A percentile compares a stretch with the other conserved stretches of the same genome.
Conservation (phyloP, 2,329 filamentous ascomycete genomes). For the Fusarium sp. region DNA sequence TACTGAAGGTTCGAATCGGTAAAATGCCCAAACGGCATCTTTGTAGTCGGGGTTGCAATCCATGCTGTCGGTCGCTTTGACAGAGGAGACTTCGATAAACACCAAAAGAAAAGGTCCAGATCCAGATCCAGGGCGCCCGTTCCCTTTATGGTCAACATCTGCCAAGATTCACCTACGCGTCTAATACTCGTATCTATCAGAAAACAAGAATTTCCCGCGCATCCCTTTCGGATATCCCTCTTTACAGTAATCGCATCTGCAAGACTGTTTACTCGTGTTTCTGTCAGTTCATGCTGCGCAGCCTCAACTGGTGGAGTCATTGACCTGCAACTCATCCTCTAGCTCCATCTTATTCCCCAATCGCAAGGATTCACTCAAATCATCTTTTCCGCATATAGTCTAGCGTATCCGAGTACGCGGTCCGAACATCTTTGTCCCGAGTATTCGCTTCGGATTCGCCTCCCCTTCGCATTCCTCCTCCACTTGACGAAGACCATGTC, state of each 20-base stretch:
- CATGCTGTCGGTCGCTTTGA: conserved; percentile 10
- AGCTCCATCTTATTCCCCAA: conserved; percentile 2
- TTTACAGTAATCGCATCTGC: neutral
- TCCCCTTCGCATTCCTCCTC: conserved; percentile 7
- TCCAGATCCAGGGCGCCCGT: too few relatives aligned
- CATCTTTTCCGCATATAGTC: neutral
- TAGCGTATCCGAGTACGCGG: conserved; percentile 42
- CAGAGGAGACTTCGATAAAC: neutral
- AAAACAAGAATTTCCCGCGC: conserved; percentile 9
- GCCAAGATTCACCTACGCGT: conserved; percentile 1
- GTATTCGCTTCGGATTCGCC: conserved; percentile 37
- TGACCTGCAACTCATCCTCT: neutral
- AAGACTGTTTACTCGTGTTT: neutral
- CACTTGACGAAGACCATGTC: conserved; percentile 1
- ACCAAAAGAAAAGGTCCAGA: neutral
- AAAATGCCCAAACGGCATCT: conserved; percentile 40
- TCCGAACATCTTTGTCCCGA: conserved; percentile 27
- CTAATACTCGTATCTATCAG: conserved; percentile 11
- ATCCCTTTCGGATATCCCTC: neutral
- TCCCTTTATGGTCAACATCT: neutral
- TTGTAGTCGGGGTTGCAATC: conserved; percentile 39
- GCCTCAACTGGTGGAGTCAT: neutral
- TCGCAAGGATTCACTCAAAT: conserved; percentile 14
- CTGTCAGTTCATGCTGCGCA: neutral
- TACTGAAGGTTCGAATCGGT: conserved; percentile 41